These are phyloP conservation scores for Corinectria fuckeliana DNA, from an alignment of 2,329 filamentous ascomycete species.

Conservation along the genomic window DNA sequence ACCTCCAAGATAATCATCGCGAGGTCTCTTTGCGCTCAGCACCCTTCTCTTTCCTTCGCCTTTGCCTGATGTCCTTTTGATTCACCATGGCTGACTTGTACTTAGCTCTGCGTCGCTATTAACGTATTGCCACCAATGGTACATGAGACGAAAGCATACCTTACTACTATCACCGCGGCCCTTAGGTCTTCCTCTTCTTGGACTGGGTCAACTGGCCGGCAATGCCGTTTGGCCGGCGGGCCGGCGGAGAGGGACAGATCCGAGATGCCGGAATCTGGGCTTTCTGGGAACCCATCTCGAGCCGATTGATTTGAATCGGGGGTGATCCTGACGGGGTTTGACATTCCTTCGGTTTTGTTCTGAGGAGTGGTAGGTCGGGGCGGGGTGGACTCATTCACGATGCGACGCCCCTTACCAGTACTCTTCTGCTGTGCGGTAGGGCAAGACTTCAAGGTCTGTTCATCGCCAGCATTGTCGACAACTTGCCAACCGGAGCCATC, in stretches of 20 bases:
- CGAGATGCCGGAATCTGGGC: slow-evolving; percentile 17
- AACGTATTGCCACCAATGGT: background rate
- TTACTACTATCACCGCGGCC: background rate
- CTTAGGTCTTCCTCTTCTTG: background rate
- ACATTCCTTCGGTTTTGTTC: background rate
- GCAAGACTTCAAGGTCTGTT: background rate
- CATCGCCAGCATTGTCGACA: background rate
- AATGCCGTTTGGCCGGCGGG: background rate
- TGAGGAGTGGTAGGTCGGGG: background rate
- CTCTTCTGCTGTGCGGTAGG: background rate
- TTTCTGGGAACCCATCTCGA: background rate
- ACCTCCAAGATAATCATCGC: background rate
- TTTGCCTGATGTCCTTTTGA: background rate
- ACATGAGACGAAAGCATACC: background rate
- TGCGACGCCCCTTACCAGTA: background rate
- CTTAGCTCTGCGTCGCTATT: background rate
- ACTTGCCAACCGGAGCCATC: slow-evolving; percentile 18
- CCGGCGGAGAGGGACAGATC: slow-evolving; percentile 1
- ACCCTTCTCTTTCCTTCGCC: background rate
- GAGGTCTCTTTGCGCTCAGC: background rate
- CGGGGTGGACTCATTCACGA: background rate
- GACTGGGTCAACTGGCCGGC: background rate
- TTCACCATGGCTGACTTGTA: background rate
- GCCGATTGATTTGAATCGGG: background rate
- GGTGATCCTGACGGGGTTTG: background rate